Evolutionary conservation across 2,329 filamentous ascomycete species (phyloP).

Genomic region (Aspergillus jensenii): DNA sequence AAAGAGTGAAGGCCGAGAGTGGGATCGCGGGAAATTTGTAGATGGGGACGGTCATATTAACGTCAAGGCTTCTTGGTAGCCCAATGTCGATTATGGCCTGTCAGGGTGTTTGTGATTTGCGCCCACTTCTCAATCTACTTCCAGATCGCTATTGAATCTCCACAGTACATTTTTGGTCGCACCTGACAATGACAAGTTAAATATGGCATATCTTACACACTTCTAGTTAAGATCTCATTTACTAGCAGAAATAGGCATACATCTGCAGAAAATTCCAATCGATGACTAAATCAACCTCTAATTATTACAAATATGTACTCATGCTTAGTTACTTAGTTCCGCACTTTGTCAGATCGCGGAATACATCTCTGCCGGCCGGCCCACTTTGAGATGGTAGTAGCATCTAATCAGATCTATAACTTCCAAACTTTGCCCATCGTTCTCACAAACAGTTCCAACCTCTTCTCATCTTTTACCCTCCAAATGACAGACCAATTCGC

Average conservation of each 20-base stretch:
- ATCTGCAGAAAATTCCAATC: neutral
- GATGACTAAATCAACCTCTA: neutral
- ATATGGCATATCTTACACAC: neutral
- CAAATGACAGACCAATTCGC: conserved; percentile 52
- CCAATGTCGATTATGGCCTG: neutral
- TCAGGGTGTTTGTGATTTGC: neutral
- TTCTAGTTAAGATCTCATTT: neutral
- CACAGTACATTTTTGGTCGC: neutral
- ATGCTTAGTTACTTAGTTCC: conserved; percentile 9
- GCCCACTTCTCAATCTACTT: no score
- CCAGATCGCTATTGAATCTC: neutral
- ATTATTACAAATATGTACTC: neutral
- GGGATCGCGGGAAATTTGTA: conserved; percentile 65
- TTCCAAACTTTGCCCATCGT: no score
- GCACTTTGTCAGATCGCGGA: conserved; percentile 28
- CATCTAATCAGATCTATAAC: conserved; percentile 5
- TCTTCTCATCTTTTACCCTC: neutral
- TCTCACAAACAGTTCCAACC: neutral
- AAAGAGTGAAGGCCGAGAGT: conserved; percentile 65
- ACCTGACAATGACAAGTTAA: no score
- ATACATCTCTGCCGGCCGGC: conserved; percentile 5
- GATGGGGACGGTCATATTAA: conserved; percentile 56
- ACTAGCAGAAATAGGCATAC: neutral
- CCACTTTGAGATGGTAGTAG: neutral
- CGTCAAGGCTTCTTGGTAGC: conserved; percentile 51